Conservation (phyloP, 1,139 yeast genomes). For the Wickerhamomyces sp. region DNA sequence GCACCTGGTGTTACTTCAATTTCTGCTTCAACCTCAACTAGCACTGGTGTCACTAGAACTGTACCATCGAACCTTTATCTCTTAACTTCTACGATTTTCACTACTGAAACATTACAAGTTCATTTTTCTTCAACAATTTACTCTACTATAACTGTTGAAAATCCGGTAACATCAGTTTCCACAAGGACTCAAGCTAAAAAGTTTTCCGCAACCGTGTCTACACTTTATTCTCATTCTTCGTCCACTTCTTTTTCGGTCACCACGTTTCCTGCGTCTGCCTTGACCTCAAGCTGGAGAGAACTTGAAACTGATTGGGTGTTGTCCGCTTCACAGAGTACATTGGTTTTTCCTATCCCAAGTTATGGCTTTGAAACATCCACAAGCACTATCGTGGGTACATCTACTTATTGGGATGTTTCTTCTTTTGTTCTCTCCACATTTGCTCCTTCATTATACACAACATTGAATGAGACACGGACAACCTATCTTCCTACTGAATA, state of each 20-base stretch:
- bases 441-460: conserved; percentile 2
- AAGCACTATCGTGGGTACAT: neutral
- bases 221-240: conserved; percentile 5
- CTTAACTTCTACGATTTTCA: conserved; percentile 7
- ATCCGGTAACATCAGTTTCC: conserved; percentile 5
- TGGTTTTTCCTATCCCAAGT: conserved; percentile 14
- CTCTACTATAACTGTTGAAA: conserved; percentile 5
- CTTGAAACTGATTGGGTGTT: conserved; percentile 6
- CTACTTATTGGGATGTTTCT: conserved; percentile 4
- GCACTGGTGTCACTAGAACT: conserved; percentile 1
- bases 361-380: conserved; percentile 5
- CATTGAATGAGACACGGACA: conserved; percentile 11
- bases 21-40: neutral
- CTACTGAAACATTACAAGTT: conserved; percentile 3
- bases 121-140: conserved; percentile 6
- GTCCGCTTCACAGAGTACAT: conserved; percentile 3
- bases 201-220: conserved; percentile 1
- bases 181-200: conserved; percentile 7
- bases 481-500: conserved; percentile 5
- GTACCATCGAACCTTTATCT: neutral
- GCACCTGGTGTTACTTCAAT: conserved; percentile 2
- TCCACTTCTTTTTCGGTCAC: conserved; percentile 10
- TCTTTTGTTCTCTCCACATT: conserved; percentile 4
- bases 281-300: conserved; percentile 1
- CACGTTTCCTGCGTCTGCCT: conserved; percentile 10